Conservation (phyloP, 2,329 filamentous ascomycete species). For the Ascocoryne sarcoides region DNA sequence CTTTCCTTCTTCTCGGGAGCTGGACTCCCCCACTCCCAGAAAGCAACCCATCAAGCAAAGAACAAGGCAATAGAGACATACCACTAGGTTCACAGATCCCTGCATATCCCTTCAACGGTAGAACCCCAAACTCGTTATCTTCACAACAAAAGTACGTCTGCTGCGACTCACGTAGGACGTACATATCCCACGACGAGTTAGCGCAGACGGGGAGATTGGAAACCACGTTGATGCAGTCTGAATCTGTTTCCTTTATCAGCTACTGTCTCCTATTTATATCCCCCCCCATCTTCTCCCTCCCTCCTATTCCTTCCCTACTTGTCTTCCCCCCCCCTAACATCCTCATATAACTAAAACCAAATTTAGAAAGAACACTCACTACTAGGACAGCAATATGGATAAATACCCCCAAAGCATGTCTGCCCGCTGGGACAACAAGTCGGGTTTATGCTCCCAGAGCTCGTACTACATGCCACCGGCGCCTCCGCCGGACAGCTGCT, state of each 20-base stretch:
- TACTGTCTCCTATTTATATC: background rate
- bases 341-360: no score
- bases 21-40: no score
- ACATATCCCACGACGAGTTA: constrained; percentile 1
- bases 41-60: no score
- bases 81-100: background rate
- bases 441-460: background rate
- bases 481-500: background rate
- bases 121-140: background rate
- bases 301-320: no score
- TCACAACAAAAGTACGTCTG: background rate
- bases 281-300: no score
- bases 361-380: background rate
- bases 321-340: no score
- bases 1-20: no score
- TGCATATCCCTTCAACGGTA: background rate
- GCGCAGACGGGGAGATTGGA: background rate
- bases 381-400: background rate
- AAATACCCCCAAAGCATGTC: background rate
- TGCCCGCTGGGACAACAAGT: constrained; percentile 1
- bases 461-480: background rate
- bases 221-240: background rate
- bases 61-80: no score
- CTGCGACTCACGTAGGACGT: background rate
- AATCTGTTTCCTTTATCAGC: background rate